phyloP scores from a whole-genome alignment of 192 early-diverging fungal genomes.

The Dimargaris verticillata region DNA sequence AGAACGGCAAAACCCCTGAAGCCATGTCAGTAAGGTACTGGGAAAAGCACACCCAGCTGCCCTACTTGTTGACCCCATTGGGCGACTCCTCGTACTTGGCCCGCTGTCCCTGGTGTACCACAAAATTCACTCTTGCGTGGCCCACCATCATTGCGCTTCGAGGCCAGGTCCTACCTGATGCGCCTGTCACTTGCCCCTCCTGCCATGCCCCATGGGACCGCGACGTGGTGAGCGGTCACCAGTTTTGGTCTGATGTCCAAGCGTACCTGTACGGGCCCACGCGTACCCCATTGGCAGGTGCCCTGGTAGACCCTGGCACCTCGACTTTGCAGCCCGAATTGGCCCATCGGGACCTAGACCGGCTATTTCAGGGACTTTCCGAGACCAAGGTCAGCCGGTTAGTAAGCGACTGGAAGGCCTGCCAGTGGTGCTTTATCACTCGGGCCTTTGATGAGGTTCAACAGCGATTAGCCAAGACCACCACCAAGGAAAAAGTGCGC shows the following conservation, averaged over 20 bases:
- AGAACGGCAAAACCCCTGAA: neutral
- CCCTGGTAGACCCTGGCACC: neutral
- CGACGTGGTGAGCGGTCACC: constrained; percentile 3
- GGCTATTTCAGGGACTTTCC: constrained; percentile 22
- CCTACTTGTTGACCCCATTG: neutral
- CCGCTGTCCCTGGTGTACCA: neutral
- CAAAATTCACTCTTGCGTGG: neutral
- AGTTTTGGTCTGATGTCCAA: neutral
- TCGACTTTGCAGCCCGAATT: neutral
- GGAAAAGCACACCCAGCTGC: neutral
- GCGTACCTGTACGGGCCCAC: neutral
- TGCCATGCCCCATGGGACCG: constrained; percentile 1
- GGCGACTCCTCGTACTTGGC: neutral
- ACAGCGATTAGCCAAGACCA: neutral
- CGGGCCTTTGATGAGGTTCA: constrained; percentile 3
- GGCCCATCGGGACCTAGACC: constrained; percentile 9
- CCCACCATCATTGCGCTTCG: constrained; percentile 12
- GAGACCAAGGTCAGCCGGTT: constrained; percentile 8
- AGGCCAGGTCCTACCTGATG: neutral
- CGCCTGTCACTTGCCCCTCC: constrained; percentile 1
- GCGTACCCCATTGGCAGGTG: neutral
- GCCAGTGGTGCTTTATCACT: constrained; percentile 11
- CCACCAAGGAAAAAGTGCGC: neutral
- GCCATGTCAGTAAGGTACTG: neutral
- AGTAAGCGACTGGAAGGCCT: neutral